Base-by-base conservation (phyloP, 768 basidiomycete species). In the Chalciporus piperatus region DNA sequence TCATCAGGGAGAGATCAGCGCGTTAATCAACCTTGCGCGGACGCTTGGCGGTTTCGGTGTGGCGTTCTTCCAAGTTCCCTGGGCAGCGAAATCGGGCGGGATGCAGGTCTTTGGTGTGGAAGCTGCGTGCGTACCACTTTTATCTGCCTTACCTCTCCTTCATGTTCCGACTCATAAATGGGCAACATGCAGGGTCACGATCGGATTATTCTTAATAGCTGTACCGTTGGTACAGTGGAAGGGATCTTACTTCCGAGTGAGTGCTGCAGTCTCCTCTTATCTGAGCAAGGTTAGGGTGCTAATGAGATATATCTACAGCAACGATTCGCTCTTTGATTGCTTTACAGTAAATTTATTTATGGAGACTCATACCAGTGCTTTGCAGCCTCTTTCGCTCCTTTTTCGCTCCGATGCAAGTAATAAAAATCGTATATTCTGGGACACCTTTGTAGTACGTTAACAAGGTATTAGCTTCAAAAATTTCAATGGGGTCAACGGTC, bases 11-110 rank as follows among this genome's bases (percentile, higher is more conserved):
- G 76, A 78, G 58, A 68, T 70, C n/a, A 72, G 72, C 41, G 72
- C 76, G 6, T 57, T 77, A 35, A 62, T 77, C 57, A 77, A 77
- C 51, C 66, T 76, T 32, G 66, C 70, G 10, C 68, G 76, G 10
- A 60, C 59, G 0, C 62, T 72, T 10, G 59, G 59, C 2, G 72
- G 72, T 54, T 75, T 76, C 41, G 51, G 62, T 10, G 70, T 74
- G 37, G 73, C 73, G 9, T 74, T 67, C 55, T 75, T 70, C 48
- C 73, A 74, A 52, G 68, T 75, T 14, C 70, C 70, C 0, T 74
- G 74, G 75, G 63, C 74, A 17, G 62, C 61, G 4, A 61, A 63
- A 48, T 54, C 65, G 22, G 74, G 74, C 27, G 70, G 61, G 4
- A 51, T 74, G 20, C 53, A 61, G 28, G 69, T 72, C 16, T 65